phyloP scores from a whole-genome alignment of 73 alveolate species.

The Blepharisma japonicum region DNA sequence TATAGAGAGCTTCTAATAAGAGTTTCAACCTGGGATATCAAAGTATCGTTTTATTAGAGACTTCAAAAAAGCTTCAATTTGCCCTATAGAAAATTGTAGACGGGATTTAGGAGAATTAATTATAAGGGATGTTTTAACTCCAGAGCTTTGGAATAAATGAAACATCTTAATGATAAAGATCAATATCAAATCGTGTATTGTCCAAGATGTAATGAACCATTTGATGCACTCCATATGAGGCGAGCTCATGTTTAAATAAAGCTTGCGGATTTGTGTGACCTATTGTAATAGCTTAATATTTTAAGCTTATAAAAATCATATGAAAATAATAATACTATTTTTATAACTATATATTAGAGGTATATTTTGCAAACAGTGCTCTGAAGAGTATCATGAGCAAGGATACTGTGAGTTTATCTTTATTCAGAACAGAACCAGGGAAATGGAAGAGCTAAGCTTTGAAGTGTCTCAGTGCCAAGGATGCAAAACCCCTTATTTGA shows the following conservation, averaged over 20 bases:
- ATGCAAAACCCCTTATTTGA: slow-evolving; percentile 1
- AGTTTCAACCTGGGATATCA: no score
- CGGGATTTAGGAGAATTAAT: not conserved
- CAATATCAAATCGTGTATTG: not conserved
- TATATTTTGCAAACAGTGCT: slow-evolving; percentile 9
- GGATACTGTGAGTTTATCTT: slow-evolving; percentile 10
- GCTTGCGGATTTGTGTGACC: not conserved
- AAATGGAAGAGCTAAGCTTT: not conserved
- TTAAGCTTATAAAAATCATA: no score
- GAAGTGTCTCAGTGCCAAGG: slow-evolving; percentile 1
- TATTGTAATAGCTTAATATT: no score
- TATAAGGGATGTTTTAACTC: not conserved
- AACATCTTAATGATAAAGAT: not conserved
- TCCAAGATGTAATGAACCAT: not conserved
- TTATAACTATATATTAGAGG: no score
- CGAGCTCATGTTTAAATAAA: not conserved
- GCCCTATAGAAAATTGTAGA: no score
- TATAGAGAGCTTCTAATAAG: no score
- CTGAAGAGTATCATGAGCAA: not conserved
- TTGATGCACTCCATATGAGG: not conserved
- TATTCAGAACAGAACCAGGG: not conserved
- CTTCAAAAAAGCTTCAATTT: no score
- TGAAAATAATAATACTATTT: no score
- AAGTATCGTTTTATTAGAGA: no score
- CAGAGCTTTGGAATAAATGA: not conserved